Conservation (phyloP, 139 green algal genomes). For the Ettlia oleoabundans region DNA sequence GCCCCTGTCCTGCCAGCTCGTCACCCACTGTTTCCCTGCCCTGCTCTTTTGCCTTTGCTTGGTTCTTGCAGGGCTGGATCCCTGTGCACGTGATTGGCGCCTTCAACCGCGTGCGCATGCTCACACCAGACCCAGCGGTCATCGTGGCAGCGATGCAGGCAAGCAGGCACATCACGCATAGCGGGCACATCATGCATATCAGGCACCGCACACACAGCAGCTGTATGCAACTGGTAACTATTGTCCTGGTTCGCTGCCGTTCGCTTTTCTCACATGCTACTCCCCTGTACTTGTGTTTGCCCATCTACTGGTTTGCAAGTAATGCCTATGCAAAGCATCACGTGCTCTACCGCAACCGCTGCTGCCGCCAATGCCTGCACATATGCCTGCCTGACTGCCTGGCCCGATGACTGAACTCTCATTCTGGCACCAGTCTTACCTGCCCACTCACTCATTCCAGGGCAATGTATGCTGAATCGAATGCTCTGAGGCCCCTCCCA, state of each 20-base stretch:
- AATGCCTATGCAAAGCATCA: no score
- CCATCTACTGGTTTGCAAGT: neutral
- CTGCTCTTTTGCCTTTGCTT: neutral
- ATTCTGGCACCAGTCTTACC: slow-evolving; percentile 28
- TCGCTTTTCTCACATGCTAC: no score
- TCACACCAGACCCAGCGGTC: slow-evolving; percentile 84
- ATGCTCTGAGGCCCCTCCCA: slow-evolving; percentile 2
- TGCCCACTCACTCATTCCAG: slow-evolving; percentile 20
- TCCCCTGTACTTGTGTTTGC: no score
- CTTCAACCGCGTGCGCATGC: slow-evolving; percentile 95
- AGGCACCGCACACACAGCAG: no score
- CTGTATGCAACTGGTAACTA: neutral
- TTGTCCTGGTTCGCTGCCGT: no score
- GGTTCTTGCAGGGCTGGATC: slow-evolving; percentile 79
- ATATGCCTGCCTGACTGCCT: neutral
- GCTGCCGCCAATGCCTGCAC: no score
- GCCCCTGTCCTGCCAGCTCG: neutral
- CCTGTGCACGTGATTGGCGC: slow-evolving; percentile 78
- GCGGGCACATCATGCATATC: no score
- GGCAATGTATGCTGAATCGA: neutral
- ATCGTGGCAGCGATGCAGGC: slow-evolving; percentile 73
- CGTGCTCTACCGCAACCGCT: no score
- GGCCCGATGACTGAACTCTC: neutral
- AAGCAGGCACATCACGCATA: no score
- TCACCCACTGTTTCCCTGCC: neutral